Base-by-base conservation (phyloP, 1,139 yeast genomes). In the Nakaseomyces nivariensis region DNA sequence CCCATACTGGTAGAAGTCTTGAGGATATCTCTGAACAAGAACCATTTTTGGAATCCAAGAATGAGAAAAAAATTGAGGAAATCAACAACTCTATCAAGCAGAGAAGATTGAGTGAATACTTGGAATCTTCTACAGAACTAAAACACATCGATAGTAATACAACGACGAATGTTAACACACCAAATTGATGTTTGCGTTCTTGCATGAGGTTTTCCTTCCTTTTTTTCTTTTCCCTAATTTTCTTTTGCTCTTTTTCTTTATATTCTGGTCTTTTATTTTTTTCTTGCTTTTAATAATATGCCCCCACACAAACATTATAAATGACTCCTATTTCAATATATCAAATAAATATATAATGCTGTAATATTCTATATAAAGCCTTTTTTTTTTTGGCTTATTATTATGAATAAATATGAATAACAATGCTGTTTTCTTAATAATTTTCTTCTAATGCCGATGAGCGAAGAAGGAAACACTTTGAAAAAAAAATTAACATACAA, bases 61-160 rank as follows among this genome's bases (percentile, higher is more conserved):
- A 5, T 4, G 44, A 29, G n/a, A 29, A 41, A 13, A 10, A 41
- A 11, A 9, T 27, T 8, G 48, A 38, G 24, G 27, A 46, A 31
- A 37, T 46, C 22, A 31, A 38, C 3, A 46, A 41, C 34, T 27
- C 44, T 5, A 43, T 33, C 31, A 40, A 46, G 24, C 48, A 46
- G 27, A 40, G 48, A 33, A 32, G 45, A 34, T 17, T 46, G 29
- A 46, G 48, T 17, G 48, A 34, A 11, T 46, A 46, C 27, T 31
- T 46, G 26, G 48, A 46, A 26, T 46, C 45, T 32, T 40, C 45
- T 5, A 46, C 40, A 10, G 48, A 46, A 10, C 22, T 46, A 33
- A 36, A 37, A 41, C 45, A 40, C 11, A 22, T 40, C 27, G 45
- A 46, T 34, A 32, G 45, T 22, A 46, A 38, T 32, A 13, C 37